Conservation (phyloP, 1,284 basidiomycete genomes). For the Fomitopsis palustris region DNA sequence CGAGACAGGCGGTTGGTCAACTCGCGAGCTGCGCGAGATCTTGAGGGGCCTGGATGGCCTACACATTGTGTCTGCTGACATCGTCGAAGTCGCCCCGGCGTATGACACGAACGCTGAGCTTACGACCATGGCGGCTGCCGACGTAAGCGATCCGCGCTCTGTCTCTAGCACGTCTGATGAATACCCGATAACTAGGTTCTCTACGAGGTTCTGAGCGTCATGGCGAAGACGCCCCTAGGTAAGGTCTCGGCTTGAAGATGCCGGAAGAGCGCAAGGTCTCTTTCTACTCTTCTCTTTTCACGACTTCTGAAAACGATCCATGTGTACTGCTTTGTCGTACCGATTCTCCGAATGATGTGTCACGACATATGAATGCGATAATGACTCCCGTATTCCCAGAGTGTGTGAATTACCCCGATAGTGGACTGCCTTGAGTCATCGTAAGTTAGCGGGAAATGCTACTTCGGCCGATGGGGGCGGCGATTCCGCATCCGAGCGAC, state of each 20-base stretch:
- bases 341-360: not conserved
- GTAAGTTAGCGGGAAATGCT: not conserved
- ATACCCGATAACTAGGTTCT: slow-evolving; percentile 42
- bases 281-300: not conserved
- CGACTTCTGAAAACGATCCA: not conserved
- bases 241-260: slow-evolving; percentile 35
- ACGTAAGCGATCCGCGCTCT: slow-evolving; percentile 43
- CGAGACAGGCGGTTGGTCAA: slow-evolving; percentile 75
- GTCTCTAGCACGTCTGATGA: not conserved
- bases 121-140: slow-evolving; percentile 78
- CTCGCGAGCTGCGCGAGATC: slow-evolving; percentile 72
- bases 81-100: slow-evolving; percentile 80
- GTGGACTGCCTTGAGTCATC: not conserved
- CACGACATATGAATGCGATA: not conserved
- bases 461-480: not conserved
- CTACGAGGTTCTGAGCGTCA: slow-evolving; percentile 72
- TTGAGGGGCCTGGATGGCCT: slow-evolving; percentile 71
- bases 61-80: slow-evolving; percentile 73
- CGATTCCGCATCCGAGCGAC: not conserved
- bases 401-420: not conserved
- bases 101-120: slow-evolving; percentile 79
- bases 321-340: not conserved
- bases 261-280: not conserved
- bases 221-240: slow-evolving; percentile 74
- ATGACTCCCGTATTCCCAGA: not conserved